phyloP scores from a whole-genome alignment of 2,329 filamentous ascomycete genomes.

The Corynespora cassiicola region DNA sequence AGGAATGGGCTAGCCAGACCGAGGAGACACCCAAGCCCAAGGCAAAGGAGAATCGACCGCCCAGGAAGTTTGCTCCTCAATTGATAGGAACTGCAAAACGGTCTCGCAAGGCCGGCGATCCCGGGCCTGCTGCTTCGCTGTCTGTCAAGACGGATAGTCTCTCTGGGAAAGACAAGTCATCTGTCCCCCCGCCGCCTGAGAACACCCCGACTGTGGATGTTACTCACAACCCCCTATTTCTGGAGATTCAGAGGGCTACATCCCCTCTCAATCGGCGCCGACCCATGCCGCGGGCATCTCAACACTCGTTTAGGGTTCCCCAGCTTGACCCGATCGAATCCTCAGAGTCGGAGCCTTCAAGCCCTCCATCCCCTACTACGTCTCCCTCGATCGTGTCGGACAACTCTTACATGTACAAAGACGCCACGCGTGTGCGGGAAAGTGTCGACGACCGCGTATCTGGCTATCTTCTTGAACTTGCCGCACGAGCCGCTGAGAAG shows the following conservation, averaged over 20 bases:
- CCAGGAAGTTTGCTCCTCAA: slow-evolving; percentile 73
- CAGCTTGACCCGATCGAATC: slow-evolving; percentile 68
- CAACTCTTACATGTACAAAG: slow-evolving; percentile 56
- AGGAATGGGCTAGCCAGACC: slow-evolving; percentile 32
- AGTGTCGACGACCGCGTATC: slow-evolving; percentile 79
- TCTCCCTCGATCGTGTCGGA: slow-evolving; percentile 57
- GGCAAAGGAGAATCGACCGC: slow-evolving; percentile 27
- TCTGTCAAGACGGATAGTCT: slow-evolving; percentile 72
- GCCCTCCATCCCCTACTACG: slow-evolving; percentile 53
- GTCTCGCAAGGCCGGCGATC: slow-evolving; percentile 70
- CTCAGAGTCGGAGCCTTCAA: slow-evolving; percentile 61
- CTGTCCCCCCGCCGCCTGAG: slow-evolving; percentile 52
- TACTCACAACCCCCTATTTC: slow-evolving; percentile 39
- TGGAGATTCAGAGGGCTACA: slow-evolving; percentile 43
- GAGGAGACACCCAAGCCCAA: slow-evolving; percentile 9
- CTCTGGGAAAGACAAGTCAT: slow-evolving; percentile 49
- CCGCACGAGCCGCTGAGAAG: slow-evolving; percentile 79
- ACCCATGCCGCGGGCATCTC: slow-evolving; percentile 47
- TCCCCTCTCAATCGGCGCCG: slow-evolving; percentile 38
- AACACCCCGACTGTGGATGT: slow-evolving; percentile 43
- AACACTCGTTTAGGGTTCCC: slow-evolving; percentile 66
- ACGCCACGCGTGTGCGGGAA: slow-evolving; percentile 63
- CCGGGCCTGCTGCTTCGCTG: slow-evolving; percentile 66
- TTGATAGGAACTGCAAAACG: slow-evolving; percentile 81
- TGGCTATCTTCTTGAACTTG: slow-evolving; percentile 78